Evolutionary conservation across 2,329 filamentous ascomycete genomes (phyloP), one percentile per base, ranked within the genome.

Genomic region (Trematosphaeria pertusa): DNA sequence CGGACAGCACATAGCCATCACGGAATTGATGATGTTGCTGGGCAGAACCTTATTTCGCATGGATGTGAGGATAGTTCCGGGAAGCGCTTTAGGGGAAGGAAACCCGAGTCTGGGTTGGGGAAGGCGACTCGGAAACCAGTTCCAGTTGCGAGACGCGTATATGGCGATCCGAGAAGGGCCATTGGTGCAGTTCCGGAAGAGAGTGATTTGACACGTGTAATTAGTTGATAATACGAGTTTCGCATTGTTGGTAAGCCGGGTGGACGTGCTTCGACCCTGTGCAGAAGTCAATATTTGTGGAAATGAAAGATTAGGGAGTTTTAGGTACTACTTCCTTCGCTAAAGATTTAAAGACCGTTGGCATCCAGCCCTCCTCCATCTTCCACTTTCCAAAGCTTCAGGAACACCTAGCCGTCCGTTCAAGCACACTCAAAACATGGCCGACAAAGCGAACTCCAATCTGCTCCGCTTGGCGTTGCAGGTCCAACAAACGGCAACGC

Each of bases 1-100:
- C 18, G 61, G 61, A 8, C 52, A 50, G 46, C 55, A 58, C 9
- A 47, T 64, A 36, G 47, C 55, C 6, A 46, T 52, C 12, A 40
- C 51, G 30, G 55, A 52, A 17, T 14, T 63, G 28, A 56, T 48
- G 32, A 19, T 58, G 3, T 43, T 52, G 3, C 15, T 59, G 26
- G 56, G 44, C 14, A 7, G 24, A 12, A 28, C 24, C 12, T 12
- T 12, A 28, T 28, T 7, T 7, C 24, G 24, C 7, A 28, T 28
- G 24, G 24, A 28, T 28, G 12, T 28, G 24, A 7, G 24, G 12
- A 7, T 12, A 12, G 24, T 12, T 7, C 24, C 24, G 7, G 24
- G 12, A 12, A 8, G 8, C 7, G 7, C 24, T 12, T 12, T 28
- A 12, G 24, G 24, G 24, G 24, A 7, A 12, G 24, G 24, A 8